Base-by-base conservation (phyloP, 805 yeast species). In the Saccharomycopsis oosterbeekiorum region DNA sequence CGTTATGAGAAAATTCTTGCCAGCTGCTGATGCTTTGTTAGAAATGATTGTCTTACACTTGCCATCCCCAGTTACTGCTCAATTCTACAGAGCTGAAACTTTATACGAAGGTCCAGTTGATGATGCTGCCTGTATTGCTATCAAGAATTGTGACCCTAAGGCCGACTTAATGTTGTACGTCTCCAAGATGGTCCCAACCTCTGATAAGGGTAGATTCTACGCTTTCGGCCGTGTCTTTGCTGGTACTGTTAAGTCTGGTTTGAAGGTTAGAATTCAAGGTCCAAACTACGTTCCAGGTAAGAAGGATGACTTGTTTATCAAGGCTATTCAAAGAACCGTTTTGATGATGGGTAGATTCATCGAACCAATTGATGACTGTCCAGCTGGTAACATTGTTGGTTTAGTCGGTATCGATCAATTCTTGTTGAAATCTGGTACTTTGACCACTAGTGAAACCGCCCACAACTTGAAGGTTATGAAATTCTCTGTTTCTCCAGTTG, bases 381-480 rank as follows among this genome's bases (percentile, higher is more conserved):
- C 99, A 78, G 97, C 98, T 73, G 99, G 99, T 89, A 93, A 93
- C 97, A 93, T 93, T 87, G 85, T 92, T 76, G 99, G 98, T 91
- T 84, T 93, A 78, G 98, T 93, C 74, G 99, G 99, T 92, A 89
- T 93, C 74, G 99, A 93, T 83, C 99, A 93, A 86, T 93, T 92
- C 89, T 88, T 93, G 83, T 89, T 93, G 81, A 93, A 93, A 84
- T 89, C 97, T 75, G 99, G 98, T 91, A 93, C 99, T 74, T 82
- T 93, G 75, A 94, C 99, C 83, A 93, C 97, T 78, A 81, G 80
- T 76, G 98, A 94, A 78, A 79, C 89, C 73, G 88, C 99, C 71
- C 97, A 94, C 94, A 93, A 93, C 94, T 83, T 93, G 91, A 92
- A 90, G 89, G 98, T 93, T 75, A 93, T 93, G 99, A 93, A 92